Percentiles rank a stretch among this genome's conserved stretches.
phyloP scores from a whole-genome alignment of 2,329 filamentous ascomycete genomes.

The Clarireedia monteithiana region DNA sequence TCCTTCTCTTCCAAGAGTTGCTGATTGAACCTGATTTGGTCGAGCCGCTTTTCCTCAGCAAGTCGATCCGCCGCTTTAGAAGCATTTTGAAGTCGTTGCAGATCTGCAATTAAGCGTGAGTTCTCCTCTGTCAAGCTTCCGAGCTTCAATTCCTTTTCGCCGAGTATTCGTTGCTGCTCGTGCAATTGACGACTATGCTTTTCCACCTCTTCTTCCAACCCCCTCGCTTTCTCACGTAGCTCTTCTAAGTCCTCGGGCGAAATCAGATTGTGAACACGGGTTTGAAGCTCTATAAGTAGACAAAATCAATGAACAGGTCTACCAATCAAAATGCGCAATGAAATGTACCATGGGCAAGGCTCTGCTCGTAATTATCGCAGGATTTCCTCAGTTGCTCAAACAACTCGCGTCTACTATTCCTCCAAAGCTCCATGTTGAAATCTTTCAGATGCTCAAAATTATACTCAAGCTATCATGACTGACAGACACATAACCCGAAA shows the following conservation, averaged over 20 bases:
- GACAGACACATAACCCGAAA: neutral
- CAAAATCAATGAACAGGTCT: neutral
- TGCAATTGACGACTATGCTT: neutral
- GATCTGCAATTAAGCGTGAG: neutral
- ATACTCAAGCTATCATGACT: neutral
- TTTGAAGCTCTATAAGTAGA: neutral
- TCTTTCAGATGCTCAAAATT: neutral
- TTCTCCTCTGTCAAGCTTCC: neutral
- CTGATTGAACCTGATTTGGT: neutral
- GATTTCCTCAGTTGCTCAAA: conserved; percentile 18
- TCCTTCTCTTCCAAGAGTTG: neutral
- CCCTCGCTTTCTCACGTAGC: neutral
- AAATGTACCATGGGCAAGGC: conserved; percentile 18
- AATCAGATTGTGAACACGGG: neutral
- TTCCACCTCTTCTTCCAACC: neutral
- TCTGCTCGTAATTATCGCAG: conserved; percentile 18
- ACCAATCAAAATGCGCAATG: neutral
- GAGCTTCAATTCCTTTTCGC: neutral
- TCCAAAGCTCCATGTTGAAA: conserved; percentile 23
- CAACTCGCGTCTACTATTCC: conserved; percentile 18
- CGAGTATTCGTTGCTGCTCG: neutral
- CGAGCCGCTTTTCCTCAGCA: neutral
- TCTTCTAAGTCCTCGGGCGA: neutral
- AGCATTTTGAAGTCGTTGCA: neutral
- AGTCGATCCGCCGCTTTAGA: neutral